Percentiles rank a stretch among this genome's conserved stretches.
phyloP scores from a whole-genome alignment of 2,329 filamentous ascomycete species.

The Fusarium verrucosum region DNA sequence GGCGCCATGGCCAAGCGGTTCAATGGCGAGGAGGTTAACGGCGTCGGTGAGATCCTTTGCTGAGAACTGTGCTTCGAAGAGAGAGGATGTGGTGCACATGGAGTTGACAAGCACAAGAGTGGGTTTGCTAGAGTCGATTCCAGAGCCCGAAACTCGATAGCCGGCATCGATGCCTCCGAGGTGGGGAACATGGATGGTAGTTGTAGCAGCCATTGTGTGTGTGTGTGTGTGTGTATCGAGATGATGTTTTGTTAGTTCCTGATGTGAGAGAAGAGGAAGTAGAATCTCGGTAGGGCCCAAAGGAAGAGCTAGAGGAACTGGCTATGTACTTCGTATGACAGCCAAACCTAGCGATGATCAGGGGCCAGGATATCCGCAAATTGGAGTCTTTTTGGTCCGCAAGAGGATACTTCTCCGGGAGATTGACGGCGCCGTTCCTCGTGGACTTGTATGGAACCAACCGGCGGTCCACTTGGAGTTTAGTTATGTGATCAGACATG shows the following conservation, averaged over 20 bases:
- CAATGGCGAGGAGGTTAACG: conserved; percentile 62
- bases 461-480: not conserved
- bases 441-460: not conserved
- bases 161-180: conserved; percentile 59
- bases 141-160: conserved; percentile 54
- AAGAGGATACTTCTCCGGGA: conserved; percentile 23
- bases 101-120: conserved; percentile 63
- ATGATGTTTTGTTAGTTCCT: not conserved
- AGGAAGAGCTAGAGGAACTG: not conserved
- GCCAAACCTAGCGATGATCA: conserved; percentile 18
- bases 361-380: not conserved
- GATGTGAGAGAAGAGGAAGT: not conserved
- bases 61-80: conserved; percentile 57
- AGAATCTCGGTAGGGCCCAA: not conserved
- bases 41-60: conserved; percentile 52
- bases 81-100: conserved; percentile 59
- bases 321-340: conserved; percentile 13
- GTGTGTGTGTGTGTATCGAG: not conserved
- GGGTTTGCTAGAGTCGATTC: conserved; percentile 60
- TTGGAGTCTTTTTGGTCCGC: not conserved
- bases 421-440: conserved; percentile 23
- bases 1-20: conserved; percentile 62
- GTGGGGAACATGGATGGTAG: conserved; percentile 58
- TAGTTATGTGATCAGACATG: conserved; percentile 6
- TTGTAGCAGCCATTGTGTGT: conserved; percentile 50